phyloP scores from a whole-genome alignment of 352 stramenopile species.

The Pythium sukuiense region DNA sequence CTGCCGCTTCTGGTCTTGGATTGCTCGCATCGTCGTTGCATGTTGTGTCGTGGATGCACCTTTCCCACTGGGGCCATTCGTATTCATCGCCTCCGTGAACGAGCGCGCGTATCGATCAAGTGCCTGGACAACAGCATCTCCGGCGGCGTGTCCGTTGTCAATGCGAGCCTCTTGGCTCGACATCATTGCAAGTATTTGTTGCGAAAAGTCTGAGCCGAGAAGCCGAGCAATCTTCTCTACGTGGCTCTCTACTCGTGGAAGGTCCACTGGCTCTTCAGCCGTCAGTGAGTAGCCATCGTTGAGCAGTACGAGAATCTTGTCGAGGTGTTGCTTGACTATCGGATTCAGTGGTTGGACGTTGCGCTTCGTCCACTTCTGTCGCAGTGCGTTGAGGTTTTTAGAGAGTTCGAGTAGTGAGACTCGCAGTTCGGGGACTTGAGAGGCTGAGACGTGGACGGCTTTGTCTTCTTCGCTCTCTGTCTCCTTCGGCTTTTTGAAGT shows the following conservation, averaged over 20 bases:
- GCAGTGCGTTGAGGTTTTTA: constrained; percentile 66
- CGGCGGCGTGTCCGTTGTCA: background rate
- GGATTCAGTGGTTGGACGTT: constrained; percentile 42
- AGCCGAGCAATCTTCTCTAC: constrained; percentile 61
- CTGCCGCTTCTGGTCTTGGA: constrained; percentile 41
- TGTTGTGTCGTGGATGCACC: constrained; percentile 26
- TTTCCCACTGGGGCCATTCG: background rate
- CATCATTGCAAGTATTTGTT: constrained; percentile 58
- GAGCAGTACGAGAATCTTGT: constrained; percentile 66
- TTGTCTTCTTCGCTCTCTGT: constrained; percentile 20
- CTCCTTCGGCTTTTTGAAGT: constrained; percentile 23
- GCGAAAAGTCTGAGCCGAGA: constrained; percentile 64
- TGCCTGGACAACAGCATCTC: constrained; percentile 33
- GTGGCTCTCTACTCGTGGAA: constrained; percentile 36
- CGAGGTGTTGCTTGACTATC: constrained; percentile 61
- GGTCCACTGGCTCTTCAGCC: constrained; percentile 57
- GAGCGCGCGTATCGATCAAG: constrained; percentile 52
- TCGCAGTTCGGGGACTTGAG: constrained; percentile 65
- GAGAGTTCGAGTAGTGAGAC: constrained; percentile 73
- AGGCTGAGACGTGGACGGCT: constrained; percentile 4
- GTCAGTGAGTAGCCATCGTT: constrained; percentile 71
- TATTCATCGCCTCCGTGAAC: constrained; percentile 48
- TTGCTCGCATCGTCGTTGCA: constrained; percentile 13
- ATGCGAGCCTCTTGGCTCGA: constrained; percentile 4
- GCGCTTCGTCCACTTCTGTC: constrained; percentile 61